phyloP scores from a whole-genome alignment of 2,329 filamentous ascomycete species.

The Myriosclerotinia scirpicola region DNA sequence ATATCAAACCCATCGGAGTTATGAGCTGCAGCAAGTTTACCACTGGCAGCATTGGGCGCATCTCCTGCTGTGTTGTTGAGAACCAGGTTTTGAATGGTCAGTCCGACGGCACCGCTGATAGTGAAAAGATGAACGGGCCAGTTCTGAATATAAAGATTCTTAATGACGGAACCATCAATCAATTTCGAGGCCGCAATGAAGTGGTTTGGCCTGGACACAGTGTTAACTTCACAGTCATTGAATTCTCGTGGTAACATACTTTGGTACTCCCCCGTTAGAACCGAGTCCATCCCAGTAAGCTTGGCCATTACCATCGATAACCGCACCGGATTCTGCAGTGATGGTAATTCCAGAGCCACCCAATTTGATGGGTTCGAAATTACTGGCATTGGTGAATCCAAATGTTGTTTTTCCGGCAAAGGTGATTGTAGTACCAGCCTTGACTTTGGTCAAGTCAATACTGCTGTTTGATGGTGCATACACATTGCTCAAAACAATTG shows the following conservation, averaged over 20 bases:
- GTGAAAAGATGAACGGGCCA: constrained; percentile 54
- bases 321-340: constrained; percentile 51
- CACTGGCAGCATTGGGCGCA: constrained; percentile 39
- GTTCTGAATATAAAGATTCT: constrained; percentile 52
- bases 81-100: constrained; percentile 51
- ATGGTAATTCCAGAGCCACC: constrained; percentile 58
- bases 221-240: not conserved
- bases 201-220: constrained; percentile 56
- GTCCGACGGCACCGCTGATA: constrained; percentile 45
- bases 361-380: constrained; percentile 43
- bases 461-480: constrained; percentile 57
- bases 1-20: constrained; percentile 58
- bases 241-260: constrained; percentile 27
- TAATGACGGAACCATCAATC: constrained; percentile 51
- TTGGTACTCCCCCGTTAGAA: constrained; percentile 51
- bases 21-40: constrained; percentile 38
- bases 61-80: constrained; percentile 60
- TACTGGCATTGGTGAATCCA: constrained; percentile 34
- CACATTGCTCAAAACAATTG: constrained; percentile 55
- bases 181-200: constrained; percentile 54
- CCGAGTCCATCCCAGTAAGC: constrained; percentile 64
- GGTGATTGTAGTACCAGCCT: constrained; percentile 53
- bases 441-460: constrained; percentile 56
- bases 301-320: constrained; percentile 53
- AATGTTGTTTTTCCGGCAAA: constrained; percentile 60